Conservation (phyloP, 768 basidiomycete species). For the Pholiota conissans region DNA sequence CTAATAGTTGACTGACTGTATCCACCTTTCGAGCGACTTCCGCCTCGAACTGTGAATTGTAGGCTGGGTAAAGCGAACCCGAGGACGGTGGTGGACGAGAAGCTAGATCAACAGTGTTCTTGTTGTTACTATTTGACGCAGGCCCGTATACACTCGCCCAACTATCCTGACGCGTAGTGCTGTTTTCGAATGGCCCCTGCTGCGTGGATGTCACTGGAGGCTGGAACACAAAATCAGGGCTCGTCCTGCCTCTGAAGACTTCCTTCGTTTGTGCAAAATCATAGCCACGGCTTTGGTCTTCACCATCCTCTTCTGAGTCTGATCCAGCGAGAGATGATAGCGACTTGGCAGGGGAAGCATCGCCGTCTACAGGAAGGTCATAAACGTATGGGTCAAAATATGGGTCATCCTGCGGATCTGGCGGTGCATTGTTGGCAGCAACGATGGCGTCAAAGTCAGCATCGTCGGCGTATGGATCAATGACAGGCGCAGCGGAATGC, state of each 20-base stretch:
- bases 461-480: constrained; percentile 2
- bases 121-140: not conserved
- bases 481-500: not conserved
- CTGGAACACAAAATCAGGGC: constrained; percentile 24
- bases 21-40: constrained; percentile 51
- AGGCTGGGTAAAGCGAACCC: not conserved
- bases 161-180: constrained; percentile 17
- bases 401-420: not conserved
- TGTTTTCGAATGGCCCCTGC: constrained; percentile 5
- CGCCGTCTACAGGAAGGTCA: constrained; percentile 6
- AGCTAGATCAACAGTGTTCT: not conserved
- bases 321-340: constrained; percentile 35
- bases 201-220: constrained; percentile 37
- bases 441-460: constrained; percentile 16
- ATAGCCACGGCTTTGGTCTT: constrained; percentile 11
- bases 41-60: constrained; percentile 53
- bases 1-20: constrained; percentile 52
- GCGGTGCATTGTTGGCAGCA: constrained; percentile 7
- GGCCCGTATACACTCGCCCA: constrained; percentile 24
- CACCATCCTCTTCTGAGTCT: constrained; percentile 26
- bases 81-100: not conserved
- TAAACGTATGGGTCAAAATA: constrained; percentile 14
- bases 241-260: not conserved
- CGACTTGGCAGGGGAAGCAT: constrained; percentile 31
- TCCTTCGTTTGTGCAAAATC: not conserved